phyloP scores from a whole-genome alignment of 306 rosid species.

The Argentina anserina region DNA sequence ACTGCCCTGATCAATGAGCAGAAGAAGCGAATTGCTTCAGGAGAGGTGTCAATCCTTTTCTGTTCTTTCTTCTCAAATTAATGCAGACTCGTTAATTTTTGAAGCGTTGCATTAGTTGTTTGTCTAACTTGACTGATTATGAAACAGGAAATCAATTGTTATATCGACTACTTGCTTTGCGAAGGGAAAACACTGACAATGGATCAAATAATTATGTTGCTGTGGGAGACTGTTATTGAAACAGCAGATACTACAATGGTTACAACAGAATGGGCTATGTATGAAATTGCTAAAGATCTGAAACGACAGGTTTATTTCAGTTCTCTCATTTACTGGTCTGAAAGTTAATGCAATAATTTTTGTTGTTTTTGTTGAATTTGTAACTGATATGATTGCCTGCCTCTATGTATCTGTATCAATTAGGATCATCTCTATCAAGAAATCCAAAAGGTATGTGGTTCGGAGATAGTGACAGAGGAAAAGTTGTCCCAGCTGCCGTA shows the following conservation, averaged over 20 bases:
- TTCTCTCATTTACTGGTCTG: not conserved
- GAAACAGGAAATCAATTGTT: constrained; percentile 59
- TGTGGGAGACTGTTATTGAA: constrained; percentile 86
- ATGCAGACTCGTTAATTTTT: not conserved
- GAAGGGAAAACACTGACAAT: constrained; percentile 60
- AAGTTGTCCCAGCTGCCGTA: constrained; percentile 58
- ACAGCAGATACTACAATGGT: constrained; percentile 78
- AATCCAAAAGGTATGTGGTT: constrained; percentile 49
- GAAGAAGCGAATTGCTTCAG: constrained; percentile 66
- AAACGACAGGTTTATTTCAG: constrained; percentile 49
- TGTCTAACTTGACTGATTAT: constrained; percentile 13
- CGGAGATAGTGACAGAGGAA: constrained; percentile 53
- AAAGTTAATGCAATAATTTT: not conserved
- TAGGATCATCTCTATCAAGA: constrained; percentile 62
- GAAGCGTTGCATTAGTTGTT: not conserved
- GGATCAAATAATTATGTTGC: constrained; percentile 57
- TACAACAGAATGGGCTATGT: constrained; percentile 87
- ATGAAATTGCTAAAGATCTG: constrained; percentile 71
- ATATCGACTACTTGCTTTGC: constrained; percentile 51
- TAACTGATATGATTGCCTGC: not conserved
- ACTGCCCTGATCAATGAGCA: constrained; percentile 55
- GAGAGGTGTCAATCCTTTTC: constrained; percentile 42
- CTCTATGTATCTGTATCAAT: not conserved
- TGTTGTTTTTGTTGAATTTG: not conserved
- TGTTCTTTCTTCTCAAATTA: not conserved